Evolutionary conservation across 2,329 filamentous ascomycete species (phyloP).

Genomic region (Cladophialophora yegresii): DNA sequence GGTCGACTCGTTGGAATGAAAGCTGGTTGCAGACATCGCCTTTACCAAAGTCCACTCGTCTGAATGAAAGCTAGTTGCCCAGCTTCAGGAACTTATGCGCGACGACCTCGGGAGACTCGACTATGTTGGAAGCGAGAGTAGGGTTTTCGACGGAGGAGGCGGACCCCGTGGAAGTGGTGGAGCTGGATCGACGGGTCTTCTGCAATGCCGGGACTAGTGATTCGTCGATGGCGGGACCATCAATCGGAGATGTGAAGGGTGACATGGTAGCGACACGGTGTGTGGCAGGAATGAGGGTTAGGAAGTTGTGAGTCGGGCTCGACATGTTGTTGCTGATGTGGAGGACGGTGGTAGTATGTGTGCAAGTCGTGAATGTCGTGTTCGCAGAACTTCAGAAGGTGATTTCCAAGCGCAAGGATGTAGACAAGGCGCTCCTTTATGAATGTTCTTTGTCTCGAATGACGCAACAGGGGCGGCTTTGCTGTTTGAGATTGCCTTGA

Average conservation of each 20-base stretch:
- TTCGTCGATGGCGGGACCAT: slow-evolving; percentile 14
- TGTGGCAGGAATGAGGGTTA: slow-evolving; percentile 30
- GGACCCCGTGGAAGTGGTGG: slow-evolving; percentile 31
- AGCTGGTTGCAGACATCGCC: not conserved
- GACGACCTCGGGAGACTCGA: slow-evolving; percentile 20
- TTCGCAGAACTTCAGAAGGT: not conserved
- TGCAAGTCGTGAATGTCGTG: not conserved
- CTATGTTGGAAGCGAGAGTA: slow-evolving; percentile 19
- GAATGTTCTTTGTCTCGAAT: slow-evolving; percentile 25
- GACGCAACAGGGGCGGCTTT: slow-evolving; percentile 26
- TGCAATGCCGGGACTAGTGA: slow-evolving; percentile 30
- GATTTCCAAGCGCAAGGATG: not conserved
- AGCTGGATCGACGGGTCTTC: slow-evolving; percentile 35
- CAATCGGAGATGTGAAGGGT: slow-evolving; percentile 19
- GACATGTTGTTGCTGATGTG: slow-evolving; percentile 29
- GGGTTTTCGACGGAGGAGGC: slow-evolving; percentile 28
- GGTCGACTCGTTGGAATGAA: not conserved
- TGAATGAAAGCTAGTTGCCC: slow-evolving; percentile 25
- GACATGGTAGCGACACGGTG: slow-evolving; percentile 28
- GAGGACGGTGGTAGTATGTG: slow-evolving; percentile 1
- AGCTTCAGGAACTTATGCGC: slow-evolving; percentile 26
- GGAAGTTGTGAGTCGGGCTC: slow-evolving; percentile 29
- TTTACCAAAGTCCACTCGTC: not conserved
- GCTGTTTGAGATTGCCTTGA: slow-evolving; percentile 22
- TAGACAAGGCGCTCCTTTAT: slow-evolving; percentile 21